Evolutionary conservation across 1,284 basidiomycete genomes (phyloP), one percentile per base, ranked within the genome.

Genomic region (Malassezia restricta): DNA sequence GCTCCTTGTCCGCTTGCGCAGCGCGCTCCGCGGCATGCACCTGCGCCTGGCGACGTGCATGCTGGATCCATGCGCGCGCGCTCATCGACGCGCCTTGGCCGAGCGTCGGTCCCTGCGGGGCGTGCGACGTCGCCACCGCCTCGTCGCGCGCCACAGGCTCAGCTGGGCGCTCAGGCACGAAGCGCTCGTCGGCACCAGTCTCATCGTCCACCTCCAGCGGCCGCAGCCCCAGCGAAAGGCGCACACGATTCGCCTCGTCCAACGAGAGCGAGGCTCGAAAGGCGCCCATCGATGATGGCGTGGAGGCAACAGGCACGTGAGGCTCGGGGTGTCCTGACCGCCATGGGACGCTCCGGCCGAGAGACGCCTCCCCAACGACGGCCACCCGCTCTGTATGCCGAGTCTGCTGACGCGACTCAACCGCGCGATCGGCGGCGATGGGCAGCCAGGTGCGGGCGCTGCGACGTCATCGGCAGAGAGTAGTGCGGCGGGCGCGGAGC

Each of bases 161-260:
- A 33, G 53, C 53, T 51, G 54, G 57, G 20, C 63, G 62, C 12
- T 32, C 29, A 12, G 14, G 8, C 14, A 20, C 32, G 4, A 3
- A 1, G 17, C 8, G 2, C 44, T 63, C 67, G 14, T 65, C 69
- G n/a, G 64, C 78, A n/a, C 54, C 51, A 5, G 57, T 51, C 9
- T 77, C 77, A 6, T 17, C 28, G 6, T 3, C 54, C 47, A 61
- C 61, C 8, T 64, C 63, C 75, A 98, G 81, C 33, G 92, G 92
- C 74, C 90, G 88, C 59, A 99, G 83, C 64, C 94, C 94, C 40
- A 96, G 81, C 7, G 83, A 85, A 59, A 94, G 82, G 77, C 94
- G 88, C 73, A 95, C 87, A 76, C 86, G 89, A 79, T 96, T 96
- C 49, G 91, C 95, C 80, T 98, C 94, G 73, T 95, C 91, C 71